Percentiles rank a stretch among this genome's conserved stretches.
Conservation (phyloP, 164 flowering plant species). For the Macadamia tetraphylla region DNA sequence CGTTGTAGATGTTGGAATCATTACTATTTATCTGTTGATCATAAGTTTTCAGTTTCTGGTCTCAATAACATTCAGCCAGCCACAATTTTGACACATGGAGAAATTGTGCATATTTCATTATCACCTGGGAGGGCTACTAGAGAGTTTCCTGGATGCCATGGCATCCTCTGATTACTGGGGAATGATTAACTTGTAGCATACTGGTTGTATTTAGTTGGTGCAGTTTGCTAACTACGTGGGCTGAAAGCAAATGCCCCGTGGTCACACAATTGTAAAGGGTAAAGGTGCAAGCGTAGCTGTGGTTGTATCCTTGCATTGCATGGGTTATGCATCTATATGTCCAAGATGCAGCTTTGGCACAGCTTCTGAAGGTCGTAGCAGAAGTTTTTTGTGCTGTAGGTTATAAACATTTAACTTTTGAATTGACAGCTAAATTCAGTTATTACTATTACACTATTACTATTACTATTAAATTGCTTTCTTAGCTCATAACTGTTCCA, state of each 20-base stretch:
- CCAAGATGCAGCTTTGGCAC: neutral
- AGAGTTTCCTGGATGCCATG: conserved; percentile 18
- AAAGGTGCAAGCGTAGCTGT: conserved; percentile 1
- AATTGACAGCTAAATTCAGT: neutral
- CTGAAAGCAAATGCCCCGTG: neutral
- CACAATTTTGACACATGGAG: conserved; percentile 14
- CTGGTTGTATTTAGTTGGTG: conserved; percentile 11
- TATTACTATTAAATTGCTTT: too few species aligned
- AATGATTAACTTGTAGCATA: conserved; percentile 1
- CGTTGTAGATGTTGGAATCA: conserved; percentile 7
- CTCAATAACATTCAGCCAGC: conserved; percentile 19
- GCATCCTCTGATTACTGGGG: conserved; percentile 20
- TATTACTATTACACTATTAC: neutral
- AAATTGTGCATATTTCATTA: conserved; percentile 22
- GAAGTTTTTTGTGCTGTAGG: neutral
- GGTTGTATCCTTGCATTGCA: conserved; percentile 1
- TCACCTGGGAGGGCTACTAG: conserved; percentile 13
- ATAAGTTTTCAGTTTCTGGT: conserved; percentile 12
- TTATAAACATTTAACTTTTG: neutral
- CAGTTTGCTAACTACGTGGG: conserved; percentile 3
- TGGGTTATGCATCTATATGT: neutral
- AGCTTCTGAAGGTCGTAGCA: neutral
- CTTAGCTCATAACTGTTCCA: too few species aligned
- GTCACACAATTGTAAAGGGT: neutral
- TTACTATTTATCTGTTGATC: neutral